Conservation (phyloP, 2,329 filamentous ascomycete genomes). For the Fusarium irregulare region DNA sequence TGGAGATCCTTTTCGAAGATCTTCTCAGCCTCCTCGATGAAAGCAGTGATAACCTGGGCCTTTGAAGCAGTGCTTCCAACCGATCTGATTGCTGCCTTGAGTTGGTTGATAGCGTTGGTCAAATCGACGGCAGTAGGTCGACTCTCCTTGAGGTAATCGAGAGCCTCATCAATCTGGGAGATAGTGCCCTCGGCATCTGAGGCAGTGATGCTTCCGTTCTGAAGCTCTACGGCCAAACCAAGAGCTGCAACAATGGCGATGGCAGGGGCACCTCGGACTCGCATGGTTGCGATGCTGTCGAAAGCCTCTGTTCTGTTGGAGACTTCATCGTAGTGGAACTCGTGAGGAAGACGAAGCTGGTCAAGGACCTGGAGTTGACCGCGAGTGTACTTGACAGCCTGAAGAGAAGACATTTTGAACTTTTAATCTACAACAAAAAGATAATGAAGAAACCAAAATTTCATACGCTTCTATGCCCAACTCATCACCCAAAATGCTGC, state of each 20-base stretch:
- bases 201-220: conserved; percentile 62
- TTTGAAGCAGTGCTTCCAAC: conserved; percentile 58
- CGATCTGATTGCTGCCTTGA: conserved; percentile 72
- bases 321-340: conserved; percentile 81
- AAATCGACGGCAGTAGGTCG: conserved; percentile 96
- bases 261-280: conserved; percentile 83
- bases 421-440: neutral
- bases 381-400: conserved; percentile 81
- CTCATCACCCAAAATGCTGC: conserved; percentile 33
- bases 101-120: conserved; percentile 85
- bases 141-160: conserved; percentile 89
- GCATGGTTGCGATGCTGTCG: conserved; percentile 84
- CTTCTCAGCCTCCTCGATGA: conserved; percentile 82
- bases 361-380: conserved; percentile 82
- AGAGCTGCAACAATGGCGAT: conserved; percentile 98
- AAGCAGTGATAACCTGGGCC: conserved; percentile 71
- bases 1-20: conserved; percentile 89
- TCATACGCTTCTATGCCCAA: conserved; percentile 7
- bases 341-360: conserved; percentile 84
- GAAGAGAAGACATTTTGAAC: conserved; percentile 66
- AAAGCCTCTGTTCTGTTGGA: conserved; percentile 79
- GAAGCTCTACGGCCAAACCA: conserved; percentile 85
- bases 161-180: conserved; percentile 76
- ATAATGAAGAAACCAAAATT: neutral
- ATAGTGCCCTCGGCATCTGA: conserved; percentile 67